Conservation (phyloP, 2,329 filamentous ascomycete genomes). For the Trichoderma hamatum region DNA sequence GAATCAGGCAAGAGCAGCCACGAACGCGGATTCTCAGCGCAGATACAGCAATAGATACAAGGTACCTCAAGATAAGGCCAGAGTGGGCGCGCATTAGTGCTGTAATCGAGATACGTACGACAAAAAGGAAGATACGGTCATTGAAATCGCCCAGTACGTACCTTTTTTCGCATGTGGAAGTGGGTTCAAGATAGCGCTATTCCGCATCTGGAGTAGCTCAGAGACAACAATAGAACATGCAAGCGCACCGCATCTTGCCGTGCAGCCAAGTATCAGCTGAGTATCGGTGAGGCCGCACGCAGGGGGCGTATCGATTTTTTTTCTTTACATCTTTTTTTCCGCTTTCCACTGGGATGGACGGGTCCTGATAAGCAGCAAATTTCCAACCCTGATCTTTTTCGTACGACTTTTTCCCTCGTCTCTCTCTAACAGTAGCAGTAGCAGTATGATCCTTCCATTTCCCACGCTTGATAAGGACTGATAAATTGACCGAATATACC, state of each 20-base stretch:
- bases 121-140: slow-evolving; percentile 25
- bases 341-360: not conserved
- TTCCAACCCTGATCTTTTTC: slow-evolving; percentile 17
- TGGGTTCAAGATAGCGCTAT: slow-evolving; percentile 19
- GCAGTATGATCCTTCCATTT: not conserved
- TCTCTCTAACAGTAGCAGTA: too few species aligned
- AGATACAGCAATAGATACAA: not conserved
- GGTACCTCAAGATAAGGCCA: slow-evolving; percentile 7
- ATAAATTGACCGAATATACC: not conserved
- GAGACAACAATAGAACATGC: slow-evolving; percentile 16
- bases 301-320: not conserved
- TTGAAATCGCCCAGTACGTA: slow-evolving; percentile 20
- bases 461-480: not conserved
- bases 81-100: not conserved
- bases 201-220: not conserved
- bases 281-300: slow-evolving; percentile 25
- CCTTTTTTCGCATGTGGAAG: slow-evolving; percentile 8
- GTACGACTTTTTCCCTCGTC: not conserved
- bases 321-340: not conserved
- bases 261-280: slow-evolving; percentile 4
- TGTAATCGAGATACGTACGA: slow-evolving; percentile 25
- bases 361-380: slow-evolving; percentile 12
- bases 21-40: not conserved
- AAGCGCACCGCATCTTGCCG: not conserved
- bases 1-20: slow-evolving; percentile 8